These are phyloP conservation scores for Cryphonectria radicalis DNA, from an alignment of 2,329 filamentous ascomycete genomes.

Conservation along the genomic window DNA sequence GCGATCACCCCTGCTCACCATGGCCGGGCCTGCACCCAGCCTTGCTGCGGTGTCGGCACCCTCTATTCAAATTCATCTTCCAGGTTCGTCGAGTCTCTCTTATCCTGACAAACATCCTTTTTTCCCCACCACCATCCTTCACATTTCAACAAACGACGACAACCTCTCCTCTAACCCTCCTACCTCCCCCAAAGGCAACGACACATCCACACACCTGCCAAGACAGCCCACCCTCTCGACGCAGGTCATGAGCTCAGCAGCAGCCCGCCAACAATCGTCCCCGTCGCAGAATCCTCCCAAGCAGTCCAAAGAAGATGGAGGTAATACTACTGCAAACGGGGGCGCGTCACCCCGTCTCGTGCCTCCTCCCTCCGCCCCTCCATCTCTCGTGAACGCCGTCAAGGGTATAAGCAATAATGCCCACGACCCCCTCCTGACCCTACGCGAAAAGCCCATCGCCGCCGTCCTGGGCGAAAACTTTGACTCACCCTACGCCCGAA, in stretches of 20 bases:
- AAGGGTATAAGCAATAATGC: conserved; percentile 47
- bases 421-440: conserved; percentile 39
- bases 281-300: conserved; percentile 40
- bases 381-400: conserved; percentile 38
- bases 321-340: conserved; percentile 33
- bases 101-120: neutral
- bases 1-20: conserved; percentile 9
- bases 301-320: conserved; percentile 23
- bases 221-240: conserved; percentile 37
- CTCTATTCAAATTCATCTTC: conserved; percentile 23
- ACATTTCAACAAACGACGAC: neutral
- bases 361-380: conserved; percentile 33
- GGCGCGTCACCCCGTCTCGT: conserved; percentile 26
- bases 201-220: conserved; percentile 9
- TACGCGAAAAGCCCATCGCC: conserved; percentile 38
- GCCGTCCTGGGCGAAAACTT: conserved; percentile 46
- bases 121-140: neutral
- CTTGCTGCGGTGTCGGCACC: conserved; percentile 26
- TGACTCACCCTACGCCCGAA: conserved; percentile 60
- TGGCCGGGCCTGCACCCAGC: conserved; percentile 15
- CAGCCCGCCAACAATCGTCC: conserved; percentile 27
- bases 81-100: conserved; percentile 21
- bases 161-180: conserved; percentile 13
- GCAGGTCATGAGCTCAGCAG: conserved; percentile 43
- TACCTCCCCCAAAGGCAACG: conserved; percentile 1